Conservation (phyloP, 768 basidiomycete genomes). For the Astraeus odoratus region DNA sequence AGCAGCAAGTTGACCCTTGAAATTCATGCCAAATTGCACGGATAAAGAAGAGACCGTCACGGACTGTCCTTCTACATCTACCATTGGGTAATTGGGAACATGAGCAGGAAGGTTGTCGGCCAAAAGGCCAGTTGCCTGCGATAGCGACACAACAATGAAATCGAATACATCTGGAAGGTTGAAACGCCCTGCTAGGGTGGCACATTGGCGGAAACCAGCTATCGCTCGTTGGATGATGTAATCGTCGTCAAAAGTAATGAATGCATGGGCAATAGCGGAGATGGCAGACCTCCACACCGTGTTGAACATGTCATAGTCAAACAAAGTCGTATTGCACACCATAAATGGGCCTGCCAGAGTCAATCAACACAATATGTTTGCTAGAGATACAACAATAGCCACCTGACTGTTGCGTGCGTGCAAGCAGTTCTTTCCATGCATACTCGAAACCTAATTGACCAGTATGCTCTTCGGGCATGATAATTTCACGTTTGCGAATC, state of each 20-base stretch:
- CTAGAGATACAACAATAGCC: constrained; percentile 14
- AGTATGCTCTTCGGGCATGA: constrained; percentile 96
- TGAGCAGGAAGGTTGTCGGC: constrained; percentile 63
- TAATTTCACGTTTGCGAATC: constrained; percentile 88
- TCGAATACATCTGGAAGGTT: constrained; percentile 93
- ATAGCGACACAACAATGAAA: constrained; percentile 88
- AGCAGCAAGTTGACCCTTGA: constrained; percentile 92
- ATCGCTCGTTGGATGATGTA: constrained; percentile 93
- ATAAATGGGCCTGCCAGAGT: constrained; percentile 49
- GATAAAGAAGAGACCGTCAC: constrained; percentile 90
- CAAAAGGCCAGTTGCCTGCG: constrained; percentile 84
- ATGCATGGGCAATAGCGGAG: constrained; percentile 92
- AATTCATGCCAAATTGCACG: constrained; percentile 89
- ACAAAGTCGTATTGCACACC: constrained; percentile 69
- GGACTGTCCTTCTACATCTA: constrained; percentile 84
- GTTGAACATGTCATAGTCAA: constrained; percentile 93
- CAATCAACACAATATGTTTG: constrained; percentile 19
- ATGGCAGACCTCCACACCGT: constrained; percentile 89
- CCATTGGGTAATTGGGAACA: constrained; percentile 79
- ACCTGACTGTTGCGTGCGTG: constrained; percentile 79
- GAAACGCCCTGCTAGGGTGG: constrained; percentile 86
- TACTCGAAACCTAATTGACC: constrained; percentile 97
- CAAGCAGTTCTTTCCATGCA: constrained; percentile 94
- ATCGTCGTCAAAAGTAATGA: constrained; percentile 94
- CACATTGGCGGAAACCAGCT: constrained; percentile 94